Base-by-base conservation (phyloP, 2,329 filamentous ascomycete genomes). In the Ceratocystis variospora region DNA sequence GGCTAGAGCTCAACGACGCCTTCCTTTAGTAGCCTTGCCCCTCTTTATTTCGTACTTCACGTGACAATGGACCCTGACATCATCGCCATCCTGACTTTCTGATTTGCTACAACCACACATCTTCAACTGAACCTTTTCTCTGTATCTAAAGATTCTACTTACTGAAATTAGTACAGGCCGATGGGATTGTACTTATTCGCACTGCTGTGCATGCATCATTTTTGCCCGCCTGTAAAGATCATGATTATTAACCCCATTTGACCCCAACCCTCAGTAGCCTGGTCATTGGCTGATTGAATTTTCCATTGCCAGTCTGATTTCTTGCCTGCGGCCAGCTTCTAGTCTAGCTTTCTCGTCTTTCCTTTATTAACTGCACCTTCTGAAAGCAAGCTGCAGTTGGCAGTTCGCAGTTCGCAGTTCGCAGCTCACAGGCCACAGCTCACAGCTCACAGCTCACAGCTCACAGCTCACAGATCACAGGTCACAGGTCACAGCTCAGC, bases 41-140 rank as follows among this genome's bases (percentile, higher is more conserved):
- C 55, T 59, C 55, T 59, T 59, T 59, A 59, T 59, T 37, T 19
- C 22, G 55, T n/a, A 53, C 12, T 53, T 53, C 55, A 59, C 55
- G 55, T 59, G 55, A 59, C 22, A 15, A 45, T 37, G 19, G 17
- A 41, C 3, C 44, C 62, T 64, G 33, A 50, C 53, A 64, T 53
- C 48, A 62, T 62, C 37, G 44, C n/a, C 12, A 15, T 19, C 46
- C 44, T 25, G 19, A n/a, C 48, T 25, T 53, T n/a, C 19, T 8
- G 2, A 33, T 8, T 31, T 59, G 55, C 28, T 59, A n/a, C 55
- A 37, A 59, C 37, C 28, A 37, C 15, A 59, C 7, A 57, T 12
- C 53, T 57, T 17, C 10, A 57, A 31, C 22, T 28, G 31, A 17
- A 8, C 28, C n/a, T 33, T 17, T 19, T 53, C 19, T 53, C 55